A percentile compares a stretch with the other conserved stretches of the same genome.
These are phyloP conservation scores for Gynochthodes officinalis DNA, from an alignment of 257 asterid genomes.

Conservation along the genomic window DNA sequence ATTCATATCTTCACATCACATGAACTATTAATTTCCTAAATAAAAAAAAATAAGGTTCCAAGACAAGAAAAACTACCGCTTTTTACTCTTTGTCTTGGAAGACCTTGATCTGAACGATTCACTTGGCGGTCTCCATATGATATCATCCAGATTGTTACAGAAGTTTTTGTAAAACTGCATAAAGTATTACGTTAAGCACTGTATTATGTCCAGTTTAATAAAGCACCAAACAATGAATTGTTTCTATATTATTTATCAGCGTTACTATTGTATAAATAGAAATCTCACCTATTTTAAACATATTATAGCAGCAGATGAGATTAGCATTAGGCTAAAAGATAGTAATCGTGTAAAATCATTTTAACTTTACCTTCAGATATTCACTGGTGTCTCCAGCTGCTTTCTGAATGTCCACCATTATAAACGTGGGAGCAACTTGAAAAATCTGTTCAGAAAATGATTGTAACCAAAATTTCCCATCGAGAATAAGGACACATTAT, in stretches of 20 bases:
- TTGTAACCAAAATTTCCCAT: conserved; percentile 6
- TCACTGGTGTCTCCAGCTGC: conserved; percentile 89
- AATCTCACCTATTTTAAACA: neutral
- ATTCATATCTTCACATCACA: neutral
- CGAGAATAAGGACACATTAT: neutral
- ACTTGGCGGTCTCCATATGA: conserved; percentile 77
- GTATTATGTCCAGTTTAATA: neutral
- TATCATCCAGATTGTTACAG: conserved; percentile 80
- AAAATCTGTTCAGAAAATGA: conserved; percentile 49
- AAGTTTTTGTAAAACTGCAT: conserved; percentile 87
- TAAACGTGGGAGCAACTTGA: conserved; percentile 81
- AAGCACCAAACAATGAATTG: neutral
- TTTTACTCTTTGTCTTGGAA: conserved; percentile 50
- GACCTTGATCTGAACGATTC: conserved; percentile 56
- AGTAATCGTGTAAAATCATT: neutral
- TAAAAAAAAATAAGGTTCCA: neutral
- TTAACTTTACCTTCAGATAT: conserved; percentile 41
- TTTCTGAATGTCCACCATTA: conserved; percentile 95
- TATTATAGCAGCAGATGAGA: neutral
- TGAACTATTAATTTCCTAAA: neutral
- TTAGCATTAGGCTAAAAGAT: neutral
- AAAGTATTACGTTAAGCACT: neutral
- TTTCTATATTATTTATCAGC: no score
- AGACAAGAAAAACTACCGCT: conserved; percentile 29
- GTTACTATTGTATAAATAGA: no score